Base-by-base conservation (phyloP, 2,329 filamentous ascomycete species). In the Xenosphaeropsis pyriputrescens region DNA sequence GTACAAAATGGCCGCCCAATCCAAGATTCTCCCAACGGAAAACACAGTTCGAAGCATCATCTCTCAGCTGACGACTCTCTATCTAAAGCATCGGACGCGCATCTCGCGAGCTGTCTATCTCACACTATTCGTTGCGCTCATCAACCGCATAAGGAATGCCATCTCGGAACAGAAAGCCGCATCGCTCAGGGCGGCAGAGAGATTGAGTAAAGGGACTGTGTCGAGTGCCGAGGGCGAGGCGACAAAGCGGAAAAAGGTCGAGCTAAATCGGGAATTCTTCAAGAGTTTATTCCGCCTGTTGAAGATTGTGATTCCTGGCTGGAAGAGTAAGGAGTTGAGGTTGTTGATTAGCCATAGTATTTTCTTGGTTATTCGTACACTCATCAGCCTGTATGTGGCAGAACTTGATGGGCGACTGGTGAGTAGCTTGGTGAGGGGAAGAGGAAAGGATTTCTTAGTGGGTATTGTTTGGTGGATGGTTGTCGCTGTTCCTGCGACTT, bases 391-490 rank as follows among this genome's bases (percentile, higher is more conserved):
- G 50, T 93, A 94, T 58, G 91, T 98, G 16, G 91, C 91, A 2
- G 88, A 94, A 57, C 78, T 98, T 67, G 91, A 98, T 59, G 91
- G 91, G 34, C 78, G 79, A 43, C 74, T 98, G 42, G 91, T 98
- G 41, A 94, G 91, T 61, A 88, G 77, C 45, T 64, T 98, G 39
- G 88, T 98, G 34, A 79, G 86, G 58, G 91, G 91, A 2, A 91
- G 80, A 47, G 91, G 89, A 13, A 84, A 76, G 57, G 86, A 93
- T 47, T 98, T 98, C 48, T 55, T 96, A 50, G 77, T 79, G 48
- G 78, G 85, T 1, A 77, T 98, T 49, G 73, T 93, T 5, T 95
- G 89, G 86, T 98, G 91, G 91, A 98, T 98, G 91, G 58, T 89
- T 39, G 91, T 98, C 47, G 89, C 91, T 18, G 71, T 98, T 13